Percentiles rank a stretch among this genome's conserved stretches.
These are phyloP conservation scores for Aspergillus sp. DNA, from an alignment of 2,329 filamentous ascomycete genomes.

Conservation along the genomic window DNA sequence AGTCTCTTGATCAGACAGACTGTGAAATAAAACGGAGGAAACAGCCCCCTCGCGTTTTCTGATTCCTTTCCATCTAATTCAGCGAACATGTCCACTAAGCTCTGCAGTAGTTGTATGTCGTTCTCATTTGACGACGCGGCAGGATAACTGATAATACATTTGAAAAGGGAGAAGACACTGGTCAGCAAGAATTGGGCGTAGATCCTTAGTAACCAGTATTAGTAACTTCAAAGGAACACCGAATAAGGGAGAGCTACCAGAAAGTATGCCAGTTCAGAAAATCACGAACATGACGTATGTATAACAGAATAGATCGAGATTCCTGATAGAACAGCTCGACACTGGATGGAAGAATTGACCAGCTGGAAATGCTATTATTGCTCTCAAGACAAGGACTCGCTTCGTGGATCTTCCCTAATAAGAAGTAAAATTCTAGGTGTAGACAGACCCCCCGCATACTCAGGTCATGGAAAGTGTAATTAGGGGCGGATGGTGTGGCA, in stretches of 20 bases:
- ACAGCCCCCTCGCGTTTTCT: conserved; percentile 13
- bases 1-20: conserved; percentile 21
- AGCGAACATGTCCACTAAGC: conserved; percentile 17
- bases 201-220: conserved; percentile 17
- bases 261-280: conserved; percentile 26
- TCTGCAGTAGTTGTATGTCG: conserved; percentile 23
- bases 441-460: conserved; percentile 27
- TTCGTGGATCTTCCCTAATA: conserved; percentile 28
- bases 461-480: conserved; percentile 27
- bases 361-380: neutral
- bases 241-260: conserved; percentile 16
- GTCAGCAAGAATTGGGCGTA: conserved; percentile 27
- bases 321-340: conserved; percentile 25
- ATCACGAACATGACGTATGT: conserved; percentile 21
- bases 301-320: conserved; percentile 25
- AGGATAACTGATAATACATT: conserved; percentile 22
- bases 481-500: conserved; percentile 17
- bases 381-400: conserved; percentile 10
- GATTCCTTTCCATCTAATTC: conserved; percentile 9
- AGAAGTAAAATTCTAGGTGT: conserved; percentile 30
- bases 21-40: conserved; percentile 26
- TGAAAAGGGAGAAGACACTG: conserved; percentile 24
- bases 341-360: conserved; percentile 24
- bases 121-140: conserved; percentile 13
- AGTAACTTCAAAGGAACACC: neutral